phyloP scores from a whole-genome alignment of 805 yeast genomes.

The Saccharomycopsis babjevae region DNA sequence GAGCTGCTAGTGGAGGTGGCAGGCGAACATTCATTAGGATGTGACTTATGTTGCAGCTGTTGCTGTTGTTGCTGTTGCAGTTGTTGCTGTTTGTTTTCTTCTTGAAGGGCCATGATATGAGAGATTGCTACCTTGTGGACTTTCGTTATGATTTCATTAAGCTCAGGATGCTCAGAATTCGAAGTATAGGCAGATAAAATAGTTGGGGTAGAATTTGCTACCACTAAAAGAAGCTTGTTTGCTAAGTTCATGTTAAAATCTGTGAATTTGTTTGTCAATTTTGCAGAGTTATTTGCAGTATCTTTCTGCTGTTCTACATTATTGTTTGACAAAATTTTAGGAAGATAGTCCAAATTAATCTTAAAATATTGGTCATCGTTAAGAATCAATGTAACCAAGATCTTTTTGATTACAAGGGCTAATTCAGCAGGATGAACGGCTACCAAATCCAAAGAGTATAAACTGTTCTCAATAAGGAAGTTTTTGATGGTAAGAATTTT shows the following conservation, averaged over 20 bases:
- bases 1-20: not conserved
- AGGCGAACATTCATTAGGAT: not conserved
- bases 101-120: conserved; percentile 18
- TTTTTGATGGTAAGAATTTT: conserved; percentile 15
- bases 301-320: conserved; percentile 37
- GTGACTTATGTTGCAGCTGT: not conserved
- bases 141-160: conserved; percentile 13
- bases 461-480: conserved; percentile 14
- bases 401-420: conserved; percentile 24
- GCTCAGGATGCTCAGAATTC: conserved; percentile 7
- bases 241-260: conserved; percentile 41
- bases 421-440: conserved; percentile 16
- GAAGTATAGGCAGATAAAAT: conserved; percentile 14
- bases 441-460: conserved; percentile 14
- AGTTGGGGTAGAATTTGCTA: conserved; percentile 17
- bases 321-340: conserved; percentile 38
- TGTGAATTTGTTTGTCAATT: conserved; percentile 36
- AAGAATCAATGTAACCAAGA: conserved; percentile 34
- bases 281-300: conserved; percentile 30
- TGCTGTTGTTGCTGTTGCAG: conserved; percentile 2
- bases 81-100: conserved; percentile 11
- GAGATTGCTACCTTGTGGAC: conserved; percentile 19
- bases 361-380: conserved; percentile 38
- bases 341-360: conserved; percentile 38
- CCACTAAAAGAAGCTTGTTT: conserved; percentile 30